These are phyloP conservation scores for Spencermartinsiella ligniputridi DNA, from an alignment of 1,139 yeast genomes.

Conservation along the genomic window DNA sequence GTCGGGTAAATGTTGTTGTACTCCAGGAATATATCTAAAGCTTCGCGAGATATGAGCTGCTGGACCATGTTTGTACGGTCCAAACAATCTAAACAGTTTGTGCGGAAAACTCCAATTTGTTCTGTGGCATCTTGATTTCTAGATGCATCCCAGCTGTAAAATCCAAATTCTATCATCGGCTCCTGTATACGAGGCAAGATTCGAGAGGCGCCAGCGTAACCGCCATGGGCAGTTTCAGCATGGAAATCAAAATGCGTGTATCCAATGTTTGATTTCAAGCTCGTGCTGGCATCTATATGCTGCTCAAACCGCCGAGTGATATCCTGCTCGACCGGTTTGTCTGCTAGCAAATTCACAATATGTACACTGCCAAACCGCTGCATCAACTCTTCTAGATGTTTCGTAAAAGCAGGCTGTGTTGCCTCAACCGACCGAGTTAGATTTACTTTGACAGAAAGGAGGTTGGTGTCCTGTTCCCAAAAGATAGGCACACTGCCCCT, in stretches of 20 bases:
- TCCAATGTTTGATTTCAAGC: slow-evolving; percentile 37
- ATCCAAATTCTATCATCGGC: slow-evolving; percentile 74
- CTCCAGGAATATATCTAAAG: slow-evolving; percentile 61
- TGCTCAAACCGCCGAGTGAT: slow-evolving; percentile 61
- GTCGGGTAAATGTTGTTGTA: slow-evolving; percentile 42
- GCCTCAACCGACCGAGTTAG: slow-evolving; percentile 88
- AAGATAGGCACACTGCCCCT: slow-evolving; percentile 95
- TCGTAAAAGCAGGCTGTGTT: slow-evolving; percentile 82
- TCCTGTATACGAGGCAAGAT: slow-evolving; percentile 61
- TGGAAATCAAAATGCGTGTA: slow-evolving; percentile 91
- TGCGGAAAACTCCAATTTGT: slow-evolving; percentile 86
- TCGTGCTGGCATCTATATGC: slow-evolving; percentile 45
- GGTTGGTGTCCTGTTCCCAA: slow-evolving; percentile 95
- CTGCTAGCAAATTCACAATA: slow-evolving; percentile 75
- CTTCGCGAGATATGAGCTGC: slow-evolving; percentile 69
- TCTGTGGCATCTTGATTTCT: slow-evolving; percentile 53
- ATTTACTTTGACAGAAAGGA: slow-evolving; percentile 63
- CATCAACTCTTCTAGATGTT: slow-evolving; percentile 67
- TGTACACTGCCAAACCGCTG: slow-evolving; percentile 83
- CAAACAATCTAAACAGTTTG: slow-evolving; percentile 90
- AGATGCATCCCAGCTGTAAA: slow-evolving; percentile 55
- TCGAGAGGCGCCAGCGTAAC: slow-evolving; percentile 76
- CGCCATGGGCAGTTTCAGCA: slow-evolving; percentile 81
- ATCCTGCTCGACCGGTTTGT: slow-evolving; percentile 72
- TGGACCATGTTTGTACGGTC: slow-evolving; percentile 93